phyloP scores from a whole-genome alignment of 169 alveolate genomes.

The Eimeria sp. region DNA sequence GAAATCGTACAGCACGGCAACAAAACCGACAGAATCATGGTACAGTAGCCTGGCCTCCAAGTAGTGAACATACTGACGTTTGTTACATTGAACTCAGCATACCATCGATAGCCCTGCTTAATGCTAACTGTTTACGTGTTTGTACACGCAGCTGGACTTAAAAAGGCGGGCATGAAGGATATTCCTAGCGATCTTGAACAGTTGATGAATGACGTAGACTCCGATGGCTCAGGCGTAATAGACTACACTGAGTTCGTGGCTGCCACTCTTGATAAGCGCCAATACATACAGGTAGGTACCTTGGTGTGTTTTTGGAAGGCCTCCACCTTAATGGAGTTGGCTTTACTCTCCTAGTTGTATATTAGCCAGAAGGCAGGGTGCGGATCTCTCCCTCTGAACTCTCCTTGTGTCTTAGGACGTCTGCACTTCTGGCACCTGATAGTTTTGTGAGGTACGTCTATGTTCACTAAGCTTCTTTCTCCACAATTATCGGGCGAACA shows the following conservation, averaged over 20 bases:
- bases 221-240: conserved; percentile 93
- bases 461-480: not conserved
- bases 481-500: not conserved
- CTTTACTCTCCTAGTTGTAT: not conserved
- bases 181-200: conserved; percentile 88
- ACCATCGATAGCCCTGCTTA: not conserved
- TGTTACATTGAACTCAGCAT: not conserved
- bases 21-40: not conserved
- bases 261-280: conserved; percentile 93
- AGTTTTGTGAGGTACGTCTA: conserved; percentile 21
- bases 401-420: conserved; percentile 24
- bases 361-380: conserved; percentile 14
- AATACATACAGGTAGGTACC: conserved; percentile 71
- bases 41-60: not conserved
- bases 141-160: conserved; percentile 73
- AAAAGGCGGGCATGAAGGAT: conserved; percentile 83
- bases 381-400: conserved; percentile 22
- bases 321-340: not conserved
- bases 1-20: not conserved
- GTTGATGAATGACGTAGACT: conserved; percentile 91
- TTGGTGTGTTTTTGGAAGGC: not conserved
- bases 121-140: not conserved
- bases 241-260: conserved; percentile 97
- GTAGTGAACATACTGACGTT: not conserved
- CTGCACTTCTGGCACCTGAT: not conserved